phyloP scores from a whole-genome alignment of 768 basidiomycete species.

The Lentinula sp. region DNA sequence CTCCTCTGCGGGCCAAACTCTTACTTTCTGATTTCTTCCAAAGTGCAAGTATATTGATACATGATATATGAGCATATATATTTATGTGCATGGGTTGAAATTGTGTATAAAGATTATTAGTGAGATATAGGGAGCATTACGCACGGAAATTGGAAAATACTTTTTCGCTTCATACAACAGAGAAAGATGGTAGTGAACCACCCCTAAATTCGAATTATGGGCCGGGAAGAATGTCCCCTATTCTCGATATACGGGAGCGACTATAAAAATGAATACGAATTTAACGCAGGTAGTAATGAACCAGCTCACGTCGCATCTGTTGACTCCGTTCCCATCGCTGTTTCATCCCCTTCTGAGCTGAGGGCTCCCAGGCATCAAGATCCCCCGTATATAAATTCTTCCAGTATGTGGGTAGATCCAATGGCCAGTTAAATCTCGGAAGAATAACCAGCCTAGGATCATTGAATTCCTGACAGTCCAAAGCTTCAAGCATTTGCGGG shows the following conservation, averaged over 20 bases:
- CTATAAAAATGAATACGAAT: no score
- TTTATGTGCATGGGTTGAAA: no score
- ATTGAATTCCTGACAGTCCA: neutral
- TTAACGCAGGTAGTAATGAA: no score
- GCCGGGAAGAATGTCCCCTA: no score
- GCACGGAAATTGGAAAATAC: no score
- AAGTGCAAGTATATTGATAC: no score
- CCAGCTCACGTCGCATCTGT: neutral
- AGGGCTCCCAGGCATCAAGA: conserved; percentile 23
- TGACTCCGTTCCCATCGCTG: neutral
- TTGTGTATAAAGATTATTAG: neutral
- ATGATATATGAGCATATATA: no score
- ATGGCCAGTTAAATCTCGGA: conserved; percentile 18
- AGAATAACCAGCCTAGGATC: conserved; percentile 22
- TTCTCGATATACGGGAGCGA: no score
- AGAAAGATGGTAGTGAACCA: no score
- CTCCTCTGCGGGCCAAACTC: conserved; percentile 23
- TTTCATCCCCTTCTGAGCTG: conserved; percentile 1
- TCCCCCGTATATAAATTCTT: conserved; percentile 16
- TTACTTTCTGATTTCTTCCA: conserved; percentile 17
- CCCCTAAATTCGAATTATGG: no score
- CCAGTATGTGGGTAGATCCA: conserved; percentile 19
- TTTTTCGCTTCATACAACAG: neutral
- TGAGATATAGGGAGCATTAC: neutral
- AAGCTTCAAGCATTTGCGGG: conserved; percentile 11